Base-by-base conservation (phyloP, 306 rosid genomes). In the Vigna trinervia region DNA sequence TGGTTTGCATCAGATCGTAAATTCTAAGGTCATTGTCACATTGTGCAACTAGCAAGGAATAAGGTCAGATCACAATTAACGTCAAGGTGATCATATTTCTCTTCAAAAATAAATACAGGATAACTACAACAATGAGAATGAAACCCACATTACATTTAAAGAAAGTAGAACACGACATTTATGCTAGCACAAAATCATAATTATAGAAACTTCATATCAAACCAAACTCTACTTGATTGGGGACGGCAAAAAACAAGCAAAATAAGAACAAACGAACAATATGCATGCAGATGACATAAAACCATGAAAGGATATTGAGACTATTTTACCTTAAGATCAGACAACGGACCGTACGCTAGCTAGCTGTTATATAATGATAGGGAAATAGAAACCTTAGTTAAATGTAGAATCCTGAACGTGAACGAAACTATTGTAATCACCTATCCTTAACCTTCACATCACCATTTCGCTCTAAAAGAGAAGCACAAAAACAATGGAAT, bases 241-340 rank as follows among this genome's bases (percentile, higher is more conserved):
- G 26, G 15, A 2, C 4, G 0, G 46, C 15, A 75, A 7, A 6
- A n/a, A 20, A 10, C 53, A 60, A 43, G 17, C 59, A 46, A 45
- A 32, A 17, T 19, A 26, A 78, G 32, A 47, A 50, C 26, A 12
- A 20, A 19, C 1, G 52, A 74, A 65, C 0, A 15, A 47, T 58
- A 65, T 41, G 76, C 84, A 81, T 68, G 76, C 71, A 68, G 41
- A 67, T 73, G 19, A 46, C 28, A 56, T 13, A 32, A 50, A 73
- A 56, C 45, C 41, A 73, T 64, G 47, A 30, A 71, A 14, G 60
- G 38, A 12, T 12, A 63, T 61, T 23, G n/a, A 63, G 14, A 62
- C 51, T 8, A 41, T 41, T 12, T 30, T 17, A 28, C 46, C 28
- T 8, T 3, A 30, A 30, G 34, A 30, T 30, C 5, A 30, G 34